Evolutionary conservation across 306 rosid genomes (phyloP), one percentile per base, ranked within the genome.

Genomic region (Dicorynia guianensis): DNA sequence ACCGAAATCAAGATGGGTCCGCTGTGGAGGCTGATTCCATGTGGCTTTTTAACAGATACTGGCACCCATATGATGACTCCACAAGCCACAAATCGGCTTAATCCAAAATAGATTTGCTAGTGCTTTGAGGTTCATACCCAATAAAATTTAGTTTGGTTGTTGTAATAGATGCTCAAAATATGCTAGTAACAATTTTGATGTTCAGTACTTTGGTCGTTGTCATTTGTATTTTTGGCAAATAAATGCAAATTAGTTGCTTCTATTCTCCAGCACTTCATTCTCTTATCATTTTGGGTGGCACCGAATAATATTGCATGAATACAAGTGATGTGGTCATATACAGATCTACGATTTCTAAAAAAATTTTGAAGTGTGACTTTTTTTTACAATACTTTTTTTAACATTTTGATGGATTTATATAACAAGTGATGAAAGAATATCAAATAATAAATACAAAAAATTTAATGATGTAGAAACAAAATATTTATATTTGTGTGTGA

Each of bases 1-100:
- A 86, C 79, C 72, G 97, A 50, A 90, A 95, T 72, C 82, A 95
- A 50, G 97, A 95, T 59, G 97, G 96, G 15, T 71, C 72, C 20
- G 85, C 93, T 4, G 92, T 92, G 57, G 83, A 85, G 72, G 96
- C 93, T 10, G 98, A 95, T 74, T 20, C 87, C 0, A 18, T 77
- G 74, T 86, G 97, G 98, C 84, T 95, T 76, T 81, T 67, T 66
- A 95, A 95, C 72, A 83, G 97, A 80, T 48, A 47, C 47, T 85
- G 90, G 89, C 52, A 83, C 78, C 93, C 89, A 0, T 56, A 84
- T 36, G 93, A 92, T 74, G 97, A 95, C 69, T 87, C 91, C 63
- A 77, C 79, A 1, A 2, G 42, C 59, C 55, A 11, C 1, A 11
- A 14, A 42, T 71, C 40, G 1, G 43, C 38, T 46, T 68, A 50